Evolutionary conservation across 1,284 basidiomycete species (phyloP).

Genomic region (Leccinum pachyderme): DNA sequence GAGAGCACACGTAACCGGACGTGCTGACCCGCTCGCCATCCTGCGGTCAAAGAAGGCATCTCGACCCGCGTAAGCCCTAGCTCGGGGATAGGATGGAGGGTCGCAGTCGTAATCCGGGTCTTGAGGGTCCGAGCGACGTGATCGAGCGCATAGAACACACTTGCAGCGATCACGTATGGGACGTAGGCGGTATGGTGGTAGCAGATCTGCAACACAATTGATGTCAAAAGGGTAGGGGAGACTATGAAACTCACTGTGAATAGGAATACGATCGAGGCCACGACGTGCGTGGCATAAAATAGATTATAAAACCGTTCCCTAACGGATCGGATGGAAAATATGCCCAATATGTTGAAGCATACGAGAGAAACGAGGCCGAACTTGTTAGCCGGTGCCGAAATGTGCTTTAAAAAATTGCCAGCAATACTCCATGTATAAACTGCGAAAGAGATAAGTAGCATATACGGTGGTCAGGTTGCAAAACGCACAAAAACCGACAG

Average conservation of each 20-base stretch:
- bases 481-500: slow-evolving; percentile 55
- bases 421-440: slow-evolving; percentile 60
- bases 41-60: slow-evolving; percentile 59
- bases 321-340: slow-evolving; percentile 51
- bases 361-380: slow-evolving; percentile 56
- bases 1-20: slow-evolving; percentile 71
- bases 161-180: slow-evolving; percentile 52
- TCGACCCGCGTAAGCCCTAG: slow-evolving; percentile 61
- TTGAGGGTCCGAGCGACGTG: slow-evolving; percentile 62
- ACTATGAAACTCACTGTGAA: slow-evolving; percentile 43
- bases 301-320: slow-evolving; percentile 55
- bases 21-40: slow-evolving; percentile 85
- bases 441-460: slow-evolving; percentile 24
- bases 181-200: slow-evolving; percentile 43
- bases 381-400: slow-evolving; percentile 35
- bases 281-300: slow-evolving; percentile 52
- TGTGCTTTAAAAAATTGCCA: slow-evolving; percentile 38
- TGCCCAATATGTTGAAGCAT: slow-evolving; percentile 48
- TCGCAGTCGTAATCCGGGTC: slow-evolving; percentile 61
- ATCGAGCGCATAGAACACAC: slow-evolving; percentile 65
- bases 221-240: slow-evolving; percentile 3
- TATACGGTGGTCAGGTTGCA: background rate
- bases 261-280: slow-evolving; percentile 44
- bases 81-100: slow-evolving; percentile 53
- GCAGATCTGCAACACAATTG: slow-evolving; percentile 35